Percentiles rank a stretch among this genome's conserved stretches.
phyloP scores from a whole-genome alignment of 805 yeast species.

The Zygosaccharomyces rouxii region DNA sequence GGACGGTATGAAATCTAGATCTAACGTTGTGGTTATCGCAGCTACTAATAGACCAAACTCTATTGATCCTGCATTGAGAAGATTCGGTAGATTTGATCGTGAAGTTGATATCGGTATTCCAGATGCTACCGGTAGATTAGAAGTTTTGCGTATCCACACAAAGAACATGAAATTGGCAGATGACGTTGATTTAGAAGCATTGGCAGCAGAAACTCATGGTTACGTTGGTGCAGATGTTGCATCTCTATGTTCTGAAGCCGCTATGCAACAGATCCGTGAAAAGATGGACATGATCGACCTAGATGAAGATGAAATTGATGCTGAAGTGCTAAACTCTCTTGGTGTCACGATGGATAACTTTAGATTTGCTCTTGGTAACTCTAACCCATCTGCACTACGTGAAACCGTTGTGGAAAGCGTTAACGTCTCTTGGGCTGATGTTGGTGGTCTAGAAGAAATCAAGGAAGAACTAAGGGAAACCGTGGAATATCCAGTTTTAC shows the following conservation, averaged over 20 bases:
- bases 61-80: constrained; percentile 72
- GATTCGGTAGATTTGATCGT: constrained; percentile 88
- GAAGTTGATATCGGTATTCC: constrained; percentile 93
- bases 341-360: constrained; percentile 99
- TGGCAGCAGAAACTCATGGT: constrained; percentile 98
- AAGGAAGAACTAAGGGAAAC: constrained; percentile 97
- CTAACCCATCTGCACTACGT: constrained; percentile 98
- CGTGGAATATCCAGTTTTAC: constrained; percentile 97
- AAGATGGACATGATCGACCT: constrained; percentile 97
- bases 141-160: constrained; percentile 94
- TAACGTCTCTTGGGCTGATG: constrained; percentile 98
- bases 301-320: constrained; percentile 95
- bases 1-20: constrained; percentile 99
- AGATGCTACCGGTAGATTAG: constrained; percentile 97
- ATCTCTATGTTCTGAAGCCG: constrained; percentile 98
- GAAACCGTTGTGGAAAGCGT: constrained; percentile 99
- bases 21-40: constrained; percentile 96
- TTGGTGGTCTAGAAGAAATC: constrained; percentile 96
- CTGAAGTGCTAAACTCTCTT: constrained; percentile 90
- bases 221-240: constrained; percentile 99
- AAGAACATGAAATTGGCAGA: constrained; percentile 96
- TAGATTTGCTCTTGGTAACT: constrained; percentile 94
- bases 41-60: constrained; percentile 83
- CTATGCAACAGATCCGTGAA: constrained; percentile 99
- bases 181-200: constrained; percentile 92